phyloP scores from a whole-genome alignment of 371 early-diverging fungal species.

The Actinomortierella wolfii region DNA sequence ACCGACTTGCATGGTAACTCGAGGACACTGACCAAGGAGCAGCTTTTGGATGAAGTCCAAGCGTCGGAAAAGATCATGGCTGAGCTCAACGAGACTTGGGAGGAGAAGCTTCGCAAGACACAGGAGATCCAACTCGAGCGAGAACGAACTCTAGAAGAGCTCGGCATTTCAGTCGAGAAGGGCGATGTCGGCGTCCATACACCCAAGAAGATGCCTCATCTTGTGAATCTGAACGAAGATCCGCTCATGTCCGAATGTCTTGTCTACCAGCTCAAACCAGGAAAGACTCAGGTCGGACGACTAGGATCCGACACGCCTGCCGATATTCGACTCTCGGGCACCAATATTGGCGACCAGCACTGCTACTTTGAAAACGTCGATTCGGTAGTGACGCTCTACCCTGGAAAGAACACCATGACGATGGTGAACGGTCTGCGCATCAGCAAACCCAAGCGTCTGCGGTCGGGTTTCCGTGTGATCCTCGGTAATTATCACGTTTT shows the following conservation, averaged over 20 bases:
- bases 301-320: conserved; percentile 53
- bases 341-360: conserved; percentile 72
- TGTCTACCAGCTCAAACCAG: conserved; percentile 84
- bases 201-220: conserved; percentile 84
- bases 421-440: conserved; percentile 83
- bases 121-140: conserved; percentile 77
- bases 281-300: conserved; percentile 74
- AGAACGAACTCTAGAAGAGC: conserved; percentile 77
- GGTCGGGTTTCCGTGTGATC: conserved; percentile 81
- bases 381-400: conserved; percentile 67
- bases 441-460: conserved; percentile 58
- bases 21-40: conserved; percentile 60
- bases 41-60: conserved; percentile 79
- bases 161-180: conserved; percentile 80
- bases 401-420: conserved; percentile 60
- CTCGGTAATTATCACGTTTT: conserved; percentile 86
- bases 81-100: conserved; percentile 85
- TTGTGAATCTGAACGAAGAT: conserved; percentile 91
- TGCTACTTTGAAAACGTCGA: conserved; percentile 77
- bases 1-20: conserved; percentile 54
- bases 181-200: conserved; percentile 81
- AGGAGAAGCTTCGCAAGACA: conserved; percentile 80
- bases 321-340: conserved; percentile 77
- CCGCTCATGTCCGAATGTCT: conserved; percentile 91
- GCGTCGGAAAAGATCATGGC: conserved; percentile 88